Base-by-base conservation (phyloP, 257 asterid genomes). In the Mitragyna speciosa region DNA sequence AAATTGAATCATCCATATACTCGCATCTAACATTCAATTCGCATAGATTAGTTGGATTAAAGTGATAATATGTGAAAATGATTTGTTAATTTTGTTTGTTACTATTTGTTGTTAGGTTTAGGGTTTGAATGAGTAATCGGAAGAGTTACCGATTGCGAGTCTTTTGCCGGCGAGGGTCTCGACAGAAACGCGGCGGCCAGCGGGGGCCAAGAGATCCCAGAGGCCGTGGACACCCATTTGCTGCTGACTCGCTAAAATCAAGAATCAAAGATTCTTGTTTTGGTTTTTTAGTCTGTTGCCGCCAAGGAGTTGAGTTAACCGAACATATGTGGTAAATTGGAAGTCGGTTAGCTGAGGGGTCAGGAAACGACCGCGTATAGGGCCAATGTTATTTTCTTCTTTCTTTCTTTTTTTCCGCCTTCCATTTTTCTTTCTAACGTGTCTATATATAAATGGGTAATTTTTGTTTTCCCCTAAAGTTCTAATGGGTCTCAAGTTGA, bases 1-100 rank as follows among this genome's bases (percentile, higher is more conserved):
- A 80, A 95, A 95, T 88, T 95, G 99, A 71, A 95, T 87, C 92
- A 95, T 92, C 99, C 99, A 95, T 84, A 93, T 95, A 78, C 99
- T 95, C 79, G 99, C 99, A 85, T 95, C 99, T 95, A 85, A 9
- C 41, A 36, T 36, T 36, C 4, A 36, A 36, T 36, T 36, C 41
- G 41, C 41, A 36, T 36, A 36, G 41, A 36, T 36, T 36, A 36
- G 41, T 36, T 36, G 41, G 41, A 36, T 36, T 36, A 36, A 36
- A 36, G 41, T 36, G 41, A 36, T 1, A 36, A 36, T 36, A 36
- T 36, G 41, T 2, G 41, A 36, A 36, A 36, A 36, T 36, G 41
- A 36, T 36, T 36, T 36, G 41, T 36, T 36, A 36, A 36, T 36
- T 36, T 36, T 36, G 41, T 36, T 36, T 36, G 41, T 36, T 36